Evolutionary conservation across 1,284 basidiomycete genomes (phyloP).

Genomic region (Pisolithus thermaeus): DNA sequence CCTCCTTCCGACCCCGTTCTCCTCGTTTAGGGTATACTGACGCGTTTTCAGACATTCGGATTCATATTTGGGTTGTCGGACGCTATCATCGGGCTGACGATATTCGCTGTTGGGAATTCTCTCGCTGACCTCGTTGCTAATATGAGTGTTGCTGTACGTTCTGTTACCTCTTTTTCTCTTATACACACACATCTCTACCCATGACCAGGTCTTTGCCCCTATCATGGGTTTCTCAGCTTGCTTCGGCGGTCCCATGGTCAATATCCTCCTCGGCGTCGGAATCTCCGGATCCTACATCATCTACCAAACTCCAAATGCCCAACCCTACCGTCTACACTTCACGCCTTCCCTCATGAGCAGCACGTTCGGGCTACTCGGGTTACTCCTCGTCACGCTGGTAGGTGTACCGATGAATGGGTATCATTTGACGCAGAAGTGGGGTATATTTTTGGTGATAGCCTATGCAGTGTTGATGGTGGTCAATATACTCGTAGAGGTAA

Average conservation of each 20-base stretch:
- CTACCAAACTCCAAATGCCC: constrained; percentile 37
- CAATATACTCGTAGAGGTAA: constrained; percentile 71
- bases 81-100: constrained; percentile 92
- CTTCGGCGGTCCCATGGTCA: constrained; percentile 94
- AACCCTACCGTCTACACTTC: constrained; percentile 71
- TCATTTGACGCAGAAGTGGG: constrained; percentile 76
- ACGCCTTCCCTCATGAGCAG: constrained; percentile 83
- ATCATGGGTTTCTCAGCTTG: constrained; percentile 93
- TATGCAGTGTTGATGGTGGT: constrained; percentile 71
- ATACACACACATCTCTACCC: not conserved
- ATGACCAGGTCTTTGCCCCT: constrained; percentile 63
- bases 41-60: constrained; percentile 68
- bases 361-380: constrained; percentile 66
- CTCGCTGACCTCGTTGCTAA: constrained; percentile 97
- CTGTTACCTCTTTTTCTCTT: not conserved
- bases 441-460: constrained; percentile 66
- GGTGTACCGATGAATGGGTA: constrained; percentile 85
- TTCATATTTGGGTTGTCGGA: constrained; percentile 94
- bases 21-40: constrained; percentile 4
- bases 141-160: constrained; percentile 79
- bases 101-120: constrained; percentile 95
- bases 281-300: constrained; percentile 75
- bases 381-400: constrained; percentile 75
- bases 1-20: not conserved
- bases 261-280: constrained; percentile 88